A percentile compares a stretch with the other conserved stretches of the same genome.
Evolutionary conservation across 2,329 filamentous ascomycete genomes (phyloP).

Genomic region (Chaetomiaceae sp.): DNA sequence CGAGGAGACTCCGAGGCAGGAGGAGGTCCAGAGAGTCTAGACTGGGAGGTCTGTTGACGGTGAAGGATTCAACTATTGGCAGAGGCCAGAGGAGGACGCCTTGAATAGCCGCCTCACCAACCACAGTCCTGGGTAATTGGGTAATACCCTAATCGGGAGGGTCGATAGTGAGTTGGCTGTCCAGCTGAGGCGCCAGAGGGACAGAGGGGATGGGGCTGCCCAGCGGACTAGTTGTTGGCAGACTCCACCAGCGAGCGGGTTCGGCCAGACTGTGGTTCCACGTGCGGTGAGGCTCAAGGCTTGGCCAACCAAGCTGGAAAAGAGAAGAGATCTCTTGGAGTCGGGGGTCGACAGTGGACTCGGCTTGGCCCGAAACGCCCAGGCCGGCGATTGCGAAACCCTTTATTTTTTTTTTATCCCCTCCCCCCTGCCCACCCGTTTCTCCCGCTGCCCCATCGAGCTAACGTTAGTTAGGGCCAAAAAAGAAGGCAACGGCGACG

Average conservation of each 20-base stretch:
- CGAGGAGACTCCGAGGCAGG: background rate
- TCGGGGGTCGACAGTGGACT: background rate
- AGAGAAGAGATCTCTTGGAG: background rate
- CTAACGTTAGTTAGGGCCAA: no score
- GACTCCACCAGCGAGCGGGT: background rate
- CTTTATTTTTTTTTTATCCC: no score
- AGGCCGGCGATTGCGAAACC: no score
- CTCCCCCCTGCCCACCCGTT: no score
- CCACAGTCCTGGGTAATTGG: background rate
- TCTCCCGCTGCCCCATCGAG: no score
- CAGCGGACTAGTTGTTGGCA: background rate
- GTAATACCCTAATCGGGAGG: background rate
- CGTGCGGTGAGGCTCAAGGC: slow-evolving; percentile 1
- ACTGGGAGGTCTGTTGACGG: no score
- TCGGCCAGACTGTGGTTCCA: background rate
- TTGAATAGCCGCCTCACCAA: slow-evolving; percentile 8
- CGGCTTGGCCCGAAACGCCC: background rate
- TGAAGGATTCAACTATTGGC: background rate
- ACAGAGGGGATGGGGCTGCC: background rate
- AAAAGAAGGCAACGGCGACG: background rate
- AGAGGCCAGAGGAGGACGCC: background rate
- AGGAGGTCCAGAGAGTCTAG: background rate
- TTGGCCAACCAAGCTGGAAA: no score
- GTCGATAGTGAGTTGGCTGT: slow-evolving; percentile 3
- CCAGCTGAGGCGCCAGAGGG: background rate